Evolutionary conservation across 1,284 basidiomycete genomes (phyloP).

Genomic region (Irpex sp.): DNA sequence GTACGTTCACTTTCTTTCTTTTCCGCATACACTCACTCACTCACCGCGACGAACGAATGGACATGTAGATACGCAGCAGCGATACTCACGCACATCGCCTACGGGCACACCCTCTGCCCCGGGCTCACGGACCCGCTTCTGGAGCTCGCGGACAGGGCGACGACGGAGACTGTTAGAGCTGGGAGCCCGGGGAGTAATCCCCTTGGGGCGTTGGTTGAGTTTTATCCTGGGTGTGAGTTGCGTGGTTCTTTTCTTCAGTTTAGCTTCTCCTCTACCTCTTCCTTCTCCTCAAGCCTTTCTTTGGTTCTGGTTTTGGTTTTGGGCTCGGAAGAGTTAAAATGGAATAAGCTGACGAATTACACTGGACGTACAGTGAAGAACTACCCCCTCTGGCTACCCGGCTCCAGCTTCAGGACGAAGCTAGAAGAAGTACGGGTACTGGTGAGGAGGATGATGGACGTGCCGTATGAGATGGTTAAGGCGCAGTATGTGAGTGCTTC

Average conservation of each 20-base stretch:
- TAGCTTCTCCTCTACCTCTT: no score
- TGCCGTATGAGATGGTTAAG: conserved; percentile 52
- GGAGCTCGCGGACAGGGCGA: conserved; percentile 18
- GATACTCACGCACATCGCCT: conserved; percentile 22
- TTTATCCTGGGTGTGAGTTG: conserved; percentile 21
- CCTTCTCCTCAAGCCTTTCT: no score
- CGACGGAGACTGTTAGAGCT: conserved; percentile 16
- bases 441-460: conserved; percentile 40
- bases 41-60: not conserved
- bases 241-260: not conserved
- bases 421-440: conserved; percentile 35
- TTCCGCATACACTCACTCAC: not conserved
- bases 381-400: conserved; percentile 55
- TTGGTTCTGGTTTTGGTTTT: no score
- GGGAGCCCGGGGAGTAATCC: conserved; percentile 19
- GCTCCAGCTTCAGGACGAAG: conserved; percentile 50
- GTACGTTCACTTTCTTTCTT: conserved; percentile 11
- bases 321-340: no score
- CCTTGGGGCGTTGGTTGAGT: conserved; percentile 40
- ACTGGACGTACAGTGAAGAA: no score
- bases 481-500: conserved; percentile 38
- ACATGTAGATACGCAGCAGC: conserved; percentile 10
- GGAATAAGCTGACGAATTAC: no score
- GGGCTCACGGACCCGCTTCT: conserved; percentile 20
- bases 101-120: conserved; percentile 18